Evolutionary conservation across 2,329 filamentous ascomycete genomes (phyloP).

Genomic region (Pseudocercospora macadamiae): DNA sequence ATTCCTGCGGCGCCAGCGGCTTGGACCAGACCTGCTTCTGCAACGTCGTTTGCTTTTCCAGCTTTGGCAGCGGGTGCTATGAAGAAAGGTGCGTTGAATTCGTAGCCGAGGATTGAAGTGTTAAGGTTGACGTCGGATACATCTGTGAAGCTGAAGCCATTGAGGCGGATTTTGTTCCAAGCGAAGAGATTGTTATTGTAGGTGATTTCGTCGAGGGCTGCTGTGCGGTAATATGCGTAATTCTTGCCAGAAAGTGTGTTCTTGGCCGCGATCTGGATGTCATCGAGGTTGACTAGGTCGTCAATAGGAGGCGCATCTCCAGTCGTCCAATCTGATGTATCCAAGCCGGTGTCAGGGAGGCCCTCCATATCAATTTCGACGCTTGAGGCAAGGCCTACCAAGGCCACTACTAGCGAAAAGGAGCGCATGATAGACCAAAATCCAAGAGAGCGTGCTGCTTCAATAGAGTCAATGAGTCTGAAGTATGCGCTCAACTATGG

Average conservation of each 20-base stretch:
- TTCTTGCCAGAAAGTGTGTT: constrained; percentile 51
- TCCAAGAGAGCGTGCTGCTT: neutral
- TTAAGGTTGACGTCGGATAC: constrained; percentile 30
- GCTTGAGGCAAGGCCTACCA: constrained; percentile 14
- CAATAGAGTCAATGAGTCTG: neutral
- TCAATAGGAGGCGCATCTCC: constrained; percentile 31
- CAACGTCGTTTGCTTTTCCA: constrained; percentile 75
- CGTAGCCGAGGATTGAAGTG: constrained; percentile 88
- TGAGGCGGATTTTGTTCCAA: constrained; percentile 33
- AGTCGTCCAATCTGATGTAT: constrained; percentile 32
- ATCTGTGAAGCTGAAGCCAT: constrained; percentile 33
- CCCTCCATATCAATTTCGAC: constrained; percentile 33
- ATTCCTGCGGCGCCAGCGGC: constrained; percentile 54
- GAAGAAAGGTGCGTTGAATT: constrained; percentile 83
- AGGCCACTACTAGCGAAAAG: neutral
- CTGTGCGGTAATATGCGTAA: constrained; percentile 36
- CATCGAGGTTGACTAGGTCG: constrained; percentile 32
- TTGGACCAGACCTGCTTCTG: constrained; percentile 45
- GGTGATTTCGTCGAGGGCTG: constrained; percentile 34
- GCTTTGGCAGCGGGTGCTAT: constrained; percentile 91
- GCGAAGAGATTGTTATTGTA: constrained; percentile 34
- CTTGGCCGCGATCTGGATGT: constrained; percentile 44
- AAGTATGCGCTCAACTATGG: neutral
- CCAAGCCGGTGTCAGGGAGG: constrained; percentile 34
- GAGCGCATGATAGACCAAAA: constrained; percentile 6